Base-by-base conservation (phyloP, 495 filamentous ascomycete species). In the Barbatosphaeria neglecta region DNA sequence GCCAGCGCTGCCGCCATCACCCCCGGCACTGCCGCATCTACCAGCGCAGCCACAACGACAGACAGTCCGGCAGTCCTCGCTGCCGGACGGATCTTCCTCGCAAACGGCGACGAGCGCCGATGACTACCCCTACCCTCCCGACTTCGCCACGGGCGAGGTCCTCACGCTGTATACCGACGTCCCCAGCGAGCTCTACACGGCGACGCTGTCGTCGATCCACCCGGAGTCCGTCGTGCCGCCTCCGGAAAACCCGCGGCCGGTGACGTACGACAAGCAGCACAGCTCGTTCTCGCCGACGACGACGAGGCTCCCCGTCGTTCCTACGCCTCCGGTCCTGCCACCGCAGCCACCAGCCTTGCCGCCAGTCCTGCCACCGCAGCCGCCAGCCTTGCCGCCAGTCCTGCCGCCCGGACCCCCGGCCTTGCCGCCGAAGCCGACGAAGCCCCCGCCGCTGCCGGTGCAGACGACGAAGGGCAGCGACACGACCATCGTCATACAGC, bases 401-500 rank as follows among this genome's bases (percentile, higher is more conserved):
- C 38, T 22, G 38, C 18, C 10, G 2, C 5, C n/a, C 22, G 31
- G 13, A 47, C 9, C 10, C 48, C 33, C 51, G 37, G 45, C 35
- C 20, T 18, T 45, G 43, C 24, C 24, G 13, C 19, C 25, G 6
- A 27, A 45, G 19, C 15, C 22, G 19, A 40, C 17, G n/a, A 46
- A 43, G 44, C 25, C 38, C 9, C 13, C 37, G 17, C 46, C 49
- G 18, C n/a, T n/a, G n/a, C n/a, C n/a, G n/a, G n/a, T n/a, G n/a
- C n/a, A n/a, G n/a, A n/a, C n/a, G n/a, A n/a, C n/a, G n/a, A n/a
- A n/a, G n/a, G n/a, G n/a, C n/a, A n/a, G n/a, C n/a, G n/a, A 13
- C 27, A 31, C 27, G 9, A 31, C 27, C 27, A 13, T 31, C 27
- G 15, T 8, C 27, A 31, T 31, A 31, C 9, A 43, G 37, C 2